Percentiles rank a stretch among this genome's conserved stretches.
Evolutionary conservation across 805 yeast species (phyloP).

Genomic region (Hanseniaspora valbyensis): DNA sequence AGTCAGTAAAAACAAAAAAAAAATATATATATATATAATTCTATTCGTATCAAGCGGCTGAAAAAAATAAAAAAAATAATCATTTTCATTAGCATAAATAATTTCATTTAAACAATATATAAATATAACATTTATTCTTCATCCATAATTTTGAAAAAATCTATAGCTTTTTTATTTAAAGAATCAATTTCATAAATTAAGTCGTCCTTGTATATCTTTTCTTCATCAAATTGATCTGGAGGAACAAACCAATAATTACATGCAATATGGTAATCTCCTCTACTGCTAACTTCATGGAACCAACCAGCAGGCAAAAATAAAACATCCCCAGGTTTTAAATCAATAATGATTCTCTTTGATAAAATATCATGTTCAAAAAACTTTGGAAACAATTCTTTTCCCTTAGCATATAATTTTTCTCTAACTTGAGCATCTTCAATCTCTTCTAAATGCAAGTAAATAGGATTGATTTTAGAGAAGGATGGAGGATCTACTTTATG

Average conservation of each 20-base stretch:
- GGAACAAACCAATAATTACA: conserved; percentile 69
- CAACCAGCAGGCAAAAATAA: conserved; percentile 65
- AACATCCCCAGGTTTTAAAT: conserved; percentile 53
- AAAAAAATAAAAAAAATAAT: too few species aligned
- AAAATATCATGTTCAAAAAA: conserved; percentile 27
- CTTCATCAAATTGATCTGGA: conserved; percentile 31
- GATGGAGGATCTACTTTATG: conserved; percentile 52
- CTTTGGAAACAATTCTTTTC: conserved; percentile 39
- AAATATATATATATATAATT: too few species aligned
- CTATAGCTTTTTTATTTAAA: conserved; percentile 31
- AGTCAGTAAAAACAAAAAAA: too few species aligned
- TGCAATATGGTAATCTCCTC: conserved; percentile 49
- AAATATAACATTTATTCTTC: too few species aligned
- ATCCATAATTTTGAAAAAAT: conserved; percentile 17
- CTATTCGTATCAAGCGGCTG: too few species aligned
- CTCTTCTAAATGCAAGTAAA: conserved; percentile 49
- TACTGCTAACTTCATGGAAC: conserved; percentile 73
- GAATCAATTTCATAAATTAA: conserved; percentile 34
- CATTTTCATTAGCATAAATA: too few species aligned
- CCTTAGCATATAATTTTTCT: conserved; percentile 28
- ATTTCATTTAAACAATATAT: too few species aligned
- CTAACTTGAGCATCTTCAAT: conserved; percentile 25
- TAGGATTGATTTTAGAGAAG: conserved; percentile 54
- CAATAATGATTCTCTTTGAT: conserved; percentile 36
- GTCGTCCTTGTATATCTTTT: conserved; percentile 8